Base-by-base conservation (phyloP, 345 rosid genomes). In the Arabis alpina region DNA sequence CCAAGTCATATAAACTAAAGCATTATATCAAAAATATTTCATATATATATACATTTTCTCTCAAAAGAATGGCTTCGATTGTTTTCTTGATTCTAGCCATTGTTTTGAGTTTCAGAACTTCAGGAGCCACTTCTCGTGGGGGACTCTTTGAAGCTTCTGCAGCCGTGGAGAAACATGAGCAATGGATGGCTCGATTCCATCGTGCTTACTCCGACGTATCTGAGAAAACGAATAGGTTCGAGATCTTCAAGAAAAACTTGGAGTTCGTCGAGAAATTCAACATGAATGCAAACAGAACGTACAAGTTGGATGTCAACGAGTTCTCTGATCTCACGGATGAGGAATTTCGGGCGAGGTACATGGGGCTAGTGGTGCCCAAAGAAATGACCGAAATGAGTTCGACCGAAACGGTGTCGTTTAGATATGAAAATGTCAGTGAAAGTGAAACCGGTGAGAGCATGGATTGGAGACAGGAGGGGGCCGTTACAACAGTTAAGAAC, bases 311-410 rank as follows among this genome's bases (percentile, higher is more conserved):
- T 16, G 37, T 77, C 49, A 90, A 90, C 30, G 61, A 68, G 28
- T 86, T 86, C 77, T 76, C 91, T 9, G 87, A 89, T 64, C 68
- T 80, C 10, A 81, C 84, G 1, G 34, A 72, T 1, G 76, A 87
- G 36, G 92, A 87, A 48, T 89, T 87, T 49, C 74, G 54, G 2
- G 73, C 77, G 2, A 39, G 45, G 0, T 41, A 52, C 50, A 75
- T 78, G 2, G 87, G 87, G 25, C 80, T 56, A 67, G 69, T 58
- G 23, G 43, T 41, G 2, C 44, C 68, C 6, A 9, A 66, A 47
- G 23, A 28, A 12, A 42, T 40, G 12, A 40, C 27, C n/a, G 6
- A 16, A 24, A 3, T 0, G 2, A 30, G 5, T 10, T 52, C 34
- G 9, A 4, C 44, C 1, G 3, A 11, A 41, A 65, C 58, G 3